Evolutionary conservation across 768 basidiomycete species (phyloP).

Genomic region (Auricularia cornea): DNA sequence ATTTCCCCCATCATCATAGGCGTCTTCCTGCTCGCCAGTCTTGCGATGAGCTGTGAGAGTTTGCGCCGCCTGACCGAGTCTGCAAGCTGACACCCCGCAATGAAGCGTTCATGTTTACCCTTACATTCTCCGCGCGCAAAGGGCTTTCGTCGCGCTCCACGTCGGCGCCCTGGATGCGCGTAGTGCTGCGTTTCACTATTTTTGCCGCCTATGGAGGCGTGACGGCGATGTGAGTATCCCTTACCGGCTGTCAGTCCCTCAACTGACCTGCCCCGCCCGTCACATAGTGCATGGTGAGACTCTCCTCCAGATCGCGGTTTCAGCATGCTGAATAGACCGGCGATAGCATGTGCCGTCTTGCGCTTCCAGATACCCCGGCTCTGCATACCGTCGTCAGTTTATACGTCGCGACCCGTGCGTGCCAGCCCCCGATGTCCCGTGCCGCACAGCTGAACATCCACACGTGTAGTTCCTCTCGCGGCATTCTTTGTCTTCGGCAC

Average conservation of each 20-base stretch:
- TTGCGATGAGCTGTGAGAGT: background rate
- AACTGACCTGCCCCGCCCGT: background rate
- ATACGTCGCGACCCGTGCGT: background rate
- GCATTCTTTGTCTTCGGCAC: slow-evolving; percentile 1
- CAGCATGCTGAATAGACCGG: background rate
- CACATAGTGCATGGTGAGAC: background rate
- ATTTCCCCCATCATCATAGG: background rate
- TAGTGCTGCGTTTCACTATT: background rate
- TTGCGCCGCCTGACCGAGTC: background rate
- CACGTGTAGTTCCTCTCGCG: background rate
- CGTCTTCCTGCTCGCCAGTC: background rate
- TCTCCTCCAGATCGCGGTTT: background rate
- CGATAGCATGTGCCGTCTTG: background rate
- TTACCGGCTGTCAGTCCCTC: background rate
- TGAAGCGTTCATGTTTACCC: background rate
- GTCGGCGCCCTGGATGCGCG: background rate
- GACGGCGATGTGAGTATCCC: background rate
- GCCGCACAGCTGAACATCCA: background rate
- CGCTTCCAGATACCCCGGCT: background rate
- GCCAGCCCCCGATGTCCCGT: background rate
- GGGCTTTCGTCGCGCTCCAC: background rate
- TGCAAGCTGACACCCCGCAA: background rate
- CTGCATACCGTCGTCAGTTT: background rate
- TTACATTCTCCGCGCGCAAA: background rate
- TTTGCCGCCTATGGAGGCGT: background rate